Conservation (phyloP, 2,329 filamentous ascomycete species). For the Lasiodiplodia sp. region DNA sequence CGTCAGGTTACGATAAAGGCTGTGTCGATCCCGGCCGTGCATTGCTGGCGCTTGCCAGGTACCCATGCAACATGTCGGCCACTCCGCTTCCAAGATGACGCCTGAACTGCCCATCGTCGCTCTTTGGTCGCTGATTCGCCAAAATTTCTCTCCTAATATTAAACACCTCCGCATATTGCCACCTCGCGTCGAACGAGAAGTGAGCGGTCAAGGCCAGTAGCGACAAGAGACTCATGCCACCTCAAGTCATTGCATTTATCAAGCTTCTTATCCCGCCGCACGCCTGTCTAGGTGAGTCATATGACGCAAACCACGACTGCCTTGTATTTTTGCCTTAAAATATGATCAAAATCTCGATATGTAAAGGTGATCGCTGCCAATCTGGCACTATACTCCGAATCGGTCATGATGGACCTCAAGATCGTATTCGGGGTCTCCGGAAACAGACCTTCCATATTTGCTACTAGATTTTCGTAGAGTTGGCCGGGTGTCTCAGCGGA, state of each 20-base stretch:
- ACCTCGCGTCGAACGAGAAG: not conserved
- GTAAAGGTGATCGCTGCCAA: too few species aligned
- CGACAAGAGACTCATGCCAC: not conserved
- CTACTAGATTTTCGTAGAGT: not conserved
- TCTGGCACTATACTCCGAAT: too few species aligned
- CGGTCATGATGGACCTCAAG: not conserved
- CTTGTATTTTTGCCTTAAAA: not conserved
- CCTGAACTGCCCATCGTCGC: not conserved
- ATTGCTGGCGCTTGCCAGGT: constrained; percentile 1
- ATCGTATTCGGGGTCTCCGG: not conserved
- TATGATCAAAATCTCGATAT: not conserved
- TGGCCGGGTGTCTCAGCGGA: not conserved
- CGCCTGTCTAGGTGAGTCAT: not conserved
- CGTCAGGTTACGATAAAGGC: constrained; percentile 8
- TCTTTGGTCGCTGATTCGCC: constrained; percentile 1
- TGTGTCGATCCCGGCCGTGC: constrained; percentile 22
- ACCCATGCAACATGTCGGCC: constrained; percentile 18
- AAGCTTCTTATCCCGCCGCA: not conserved
- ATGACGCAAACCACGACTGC: not conserved
- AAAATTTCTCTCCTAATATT: not conserved
- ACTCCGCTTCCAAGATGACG: constrained; percentile 9
- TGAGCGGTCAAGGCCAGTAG: not conserved
- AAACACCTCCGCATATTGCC: not conserved
- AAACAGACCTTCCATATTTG: not conserved
- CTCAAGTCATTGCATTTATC: not conserved